Percentiles rank a stretch among this genome's conserved stretches.
Conservation (phyloP, 1,284 basidiomycete genomes). For the Inonotus hispidus region DNA sequence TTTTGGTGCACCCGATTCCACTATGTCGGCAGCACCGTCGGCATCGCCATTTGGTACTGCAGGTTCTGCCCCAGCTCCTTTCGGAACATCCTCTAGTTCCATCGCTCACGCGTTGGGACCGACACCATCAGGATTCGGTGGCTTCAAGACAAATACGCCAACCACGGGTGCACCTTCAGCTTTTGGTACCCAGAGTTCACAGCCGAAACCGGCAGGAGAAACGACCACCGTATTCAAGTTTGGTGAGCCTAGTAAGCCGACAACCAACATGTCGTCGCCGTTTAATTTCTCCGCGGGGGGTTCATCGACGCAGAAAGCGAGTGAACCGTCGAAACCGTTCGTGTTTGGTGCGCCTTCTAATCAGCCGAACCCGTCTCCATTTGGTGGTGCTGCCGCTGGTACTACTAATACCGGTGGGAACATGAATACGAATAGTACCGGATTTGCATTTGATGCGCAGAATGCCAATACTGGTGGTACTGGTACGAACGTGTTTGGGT, state of each 20-base stretch:
- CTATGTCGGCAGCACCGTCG: background rate
- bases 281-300: too few species aligned
- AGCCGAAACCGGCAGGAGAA: background rate
- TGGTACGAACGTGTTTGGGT: background rate
- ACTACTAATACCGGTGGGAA: background rate
- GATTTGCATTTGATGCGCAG: background rate
- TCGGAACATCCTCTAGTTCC: background rate
- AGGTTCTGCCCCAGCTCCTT: background rate
- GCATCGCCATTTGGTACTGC: conserved; percentile 3
- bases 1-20: background rate
- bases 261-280: background rate
- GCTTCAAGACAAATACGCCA: too few species aligned
- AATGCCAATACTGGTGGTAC: too few species aligned
- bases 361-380: background rate
- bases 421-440: background rate
- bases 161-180: conserved; percentile 2
- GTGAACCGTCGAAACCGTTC: conserved; percentile 13
- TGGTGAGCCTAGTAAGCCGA: background rate
- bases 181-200: background rate
- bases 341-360: conserved; percentile 10
- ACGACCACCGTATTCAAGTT: conserved; percentile 12
- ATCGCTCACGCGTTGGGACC: background rate
- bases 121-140: background rate
- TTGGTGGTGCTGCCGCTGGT: conserved; percentile 1
- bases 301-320: background rate